phyloP scores from a whole-genome alignment of 2,329 filamentous ascomycete genomes.

The Trichoderma semiorbis region DNA sequence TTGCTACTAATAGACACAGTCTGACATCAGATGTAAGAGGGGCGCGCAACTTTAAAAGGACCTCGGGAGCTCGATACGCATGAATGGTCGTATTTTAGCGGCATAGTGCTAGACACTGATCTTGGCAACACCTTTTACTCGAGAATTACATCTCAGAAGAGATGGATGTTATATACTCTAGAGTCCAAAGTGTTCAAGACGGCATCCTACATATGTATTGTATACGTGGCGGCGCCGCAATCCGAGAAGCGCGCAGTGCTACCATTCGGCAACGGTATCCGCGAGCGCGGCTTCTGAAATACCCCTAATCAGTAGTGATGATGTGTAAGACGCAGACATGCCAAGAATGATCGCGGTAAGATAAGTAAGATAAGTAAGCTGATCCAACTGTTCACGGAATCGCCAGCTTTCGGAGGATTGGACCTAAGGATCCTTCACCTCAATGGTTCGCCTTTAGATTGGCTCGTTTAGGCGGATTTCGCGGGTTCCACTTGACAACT shows the following conservation, averaged over 20 bases:
- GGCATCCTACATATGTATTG: background rate
- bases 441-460: background rate
- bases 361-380: background rate
- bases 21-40: background rate
- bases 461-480: constrained; percentile 1
- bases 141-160: background rate
- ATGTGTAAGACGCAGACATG: background rate
- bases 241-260: background rate
- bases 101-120: background rate
- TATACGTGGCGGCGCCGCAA: background rate
- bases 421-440: background rate
- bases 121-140: background rate
- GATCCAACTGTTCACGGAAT: background rate
- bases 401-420: background rate
- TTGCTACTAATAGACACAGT: too few species aligned
- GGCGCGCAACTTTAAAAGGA: background rate
- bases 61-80: background rate
- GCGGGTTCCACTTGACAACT: background rate
- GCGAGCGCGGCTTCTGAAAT: background rate
- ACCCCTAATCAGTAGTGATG: background rate
- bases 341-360: background rate
- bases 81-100: background rate
- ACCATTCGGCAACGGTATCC: background rate
- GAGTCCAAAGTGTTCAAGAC: background rate
- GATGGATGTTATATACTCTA: background rate